A percentile compares a stretch with the other conserved stretches of the same genome.
These are phyloP conservation scores for Ganoderma boninense DNA, from an alignment of 1,284 basidiomycete genomes.

Conservation along the genomic window DNA sequence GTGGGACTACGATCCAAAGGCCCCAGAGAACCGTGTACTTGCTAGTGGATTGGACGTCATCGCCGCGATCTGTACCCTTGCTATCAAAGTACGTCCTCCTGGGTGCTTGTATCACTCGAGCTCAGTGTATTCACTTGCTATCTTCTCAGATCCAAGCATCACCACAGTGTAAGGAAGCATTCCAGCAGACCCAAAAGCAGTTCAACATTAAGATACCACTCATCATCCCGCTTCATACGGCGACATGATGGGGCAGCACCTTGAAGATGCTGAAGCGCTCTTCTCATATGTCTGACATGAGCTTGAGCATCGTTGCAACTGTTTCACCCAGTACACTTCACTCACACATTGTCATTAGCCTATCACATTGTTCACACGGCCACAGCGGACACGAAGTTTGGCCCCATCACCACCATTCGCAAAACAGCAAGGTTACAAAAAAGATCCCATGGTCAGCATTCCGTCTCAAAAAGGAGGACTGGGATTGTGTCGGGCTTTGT, in stretches of 20 bases:
- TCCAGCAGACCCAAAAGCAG: not conserved
- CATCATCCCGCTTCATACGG: not conserved
- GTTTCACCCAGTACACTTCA: too few relatives aligned
- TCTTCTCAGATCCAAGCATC: not conserved
- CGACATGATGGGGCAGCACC: not conserved
- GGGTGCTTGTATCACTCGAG: too few relatives aligned
- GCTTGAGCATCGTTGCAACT: too few relatives aligned
- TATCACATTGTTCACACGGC: not conserved
- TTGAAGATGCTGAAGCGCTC: not conserved
- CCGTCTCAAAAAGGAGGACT: conserved; percentile 27
- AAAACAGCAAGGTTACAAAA: conserved; percentile 24
- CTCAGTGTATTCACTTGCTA: too few relatives aligned
- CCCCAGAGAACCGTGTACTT: not conserved
- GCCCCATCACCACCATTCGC: not conserved
- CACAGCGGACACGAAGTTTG: not conserved
- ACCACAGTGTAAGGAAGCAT: not conserved
- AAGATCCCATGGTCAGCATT: conserved; percentile 33
- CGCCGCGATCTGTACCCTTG: not conserved
- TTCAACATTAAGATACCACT: not conserved
- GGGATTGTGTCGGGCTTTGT: conserved; percentile 27
- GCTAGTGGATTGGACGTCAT: not conserved
- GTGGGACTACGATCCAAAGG: not conserved
- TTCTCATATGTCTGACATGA: not conserved
- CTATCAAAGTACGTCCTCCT: not conserved
- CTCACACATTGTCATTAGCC: not conserved